Percentiles rank a stretch among this genome's conserved stretches.
phyloP scores from a whole-genome alignment of 2,329 filamentous ascomycete genomes.

The Cercospora sp. region DNA sequence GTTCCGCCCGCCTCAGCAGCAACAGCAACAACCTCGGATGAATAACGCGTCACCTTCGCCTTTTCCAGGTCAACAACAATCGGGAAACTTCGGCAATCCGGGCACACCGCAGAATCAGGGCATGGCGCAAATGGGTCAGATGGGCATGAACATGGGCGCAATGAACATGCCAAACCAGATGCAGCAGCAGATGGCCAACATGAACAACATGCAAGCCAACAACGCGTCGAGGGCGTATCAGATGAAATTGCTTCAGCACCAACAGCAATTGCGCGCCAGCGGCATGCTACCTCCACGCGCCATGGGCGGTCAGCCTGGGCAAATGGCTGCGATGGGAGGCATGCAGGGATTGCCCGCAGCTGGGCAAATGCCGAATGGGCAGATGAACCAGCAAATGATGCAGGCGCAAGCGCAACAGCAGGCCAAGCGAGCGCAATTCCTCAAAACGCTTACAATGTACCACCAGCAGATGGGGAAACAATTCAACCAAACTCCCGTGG shows the following conservation, averaged over 20 bases:
- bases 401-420: slow-evolving; percentile 28
- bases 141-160: slow-evolving; percentile 42
- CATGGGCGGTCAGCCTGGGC: slow-evolving; percentile 31
- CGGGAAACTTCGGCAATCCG: slow-evolving; percentile 45
- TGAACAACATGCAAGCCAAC: slow-evolving; percentile 52
- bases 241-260: slow-evolving; percentile 77
- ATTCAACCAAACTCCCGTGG: slow-evolving; percentile 71
- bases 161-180: slow-evolving; percentile 47
- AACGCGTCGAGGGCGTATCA: slow-evolving; percentile 80
- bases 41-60: slow-evolving; percentile 90
- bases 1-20: slow-evolving; percentile 58
- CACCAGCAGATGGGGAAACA: slow-evolving; percentile 64
- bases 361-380: slow-evolving; percentile 31
- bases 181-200: slow-evolving; percentile 45
- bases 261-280: slow-evolving; percentile 60
- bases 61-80: slow-evolving; percentile 52
- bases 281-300: slow-evolving; percentile 36
- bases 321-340: slow-evolving; percentile 30
- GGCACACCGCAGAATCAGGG: slow-evolving; percentile 30
- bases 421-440: slow-evolving; percentile 40
- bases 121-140: slow-evolving; percentile 39
- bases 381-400: slow-evolving; percentile 24
- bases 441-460: slow-evolving; percentile 74
- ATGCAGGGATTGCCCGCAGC: slow-evolving; percentile 25
- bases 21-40: slow-evolving; percentile 66